phyloP scores from a whole-genome alignment of 805 yeast species.

The Pichia scutulata region DNA sequence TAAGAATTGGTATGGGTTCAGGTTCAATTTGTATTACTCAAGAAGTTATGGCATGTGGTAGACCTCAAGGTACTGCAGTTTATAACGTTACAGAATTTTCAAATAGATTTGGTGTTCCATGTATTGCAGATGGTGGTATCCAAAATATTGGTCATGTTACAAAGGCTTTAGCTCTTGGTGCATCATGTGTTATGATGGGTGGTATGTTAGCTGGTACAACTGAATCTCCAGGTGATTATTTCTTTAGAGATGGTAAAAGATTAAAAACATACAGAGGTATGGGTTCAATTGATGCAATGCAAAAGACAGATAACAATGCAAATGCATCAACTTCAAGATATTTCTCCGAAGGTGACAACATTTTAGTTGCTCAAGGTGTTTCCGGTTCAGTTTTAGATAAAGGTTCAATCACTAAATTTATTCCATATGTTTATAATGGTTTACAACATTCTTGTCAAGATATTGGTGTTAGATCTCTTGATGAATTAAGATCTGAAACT shows the following conservation, averaged over 20 bases:
- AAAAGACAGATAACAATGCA: constrained; percentile 76
- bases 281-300: constrained; percentile 99
- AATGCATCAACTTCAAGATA: constrained; percentile 98
- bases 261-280: constrained; percentile 97
- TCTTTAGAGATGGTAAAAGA: constrained; percentile 96
- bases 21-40: constrained; percentile 99
- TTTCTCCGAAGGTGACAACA: constrained; percentile 92
- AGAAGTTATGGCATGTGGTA: constrained; percentile 99
- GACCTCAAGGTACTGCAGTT: constrained; percentile 99
- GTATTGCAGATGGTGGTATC: constrained; percentile 99
- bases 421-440: constrained; percentile 92
- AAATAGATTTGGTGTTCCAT: constrained; percentile 92
- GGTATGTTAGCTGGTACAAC: constrained; percentile 98
- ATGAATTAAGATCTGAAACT: constrained; percentile 56
- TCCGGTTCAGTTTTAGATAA: constrained; percentile 94
- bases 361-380: constrained; percentile 98
- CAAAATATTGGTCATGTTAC: constrained; percentile 98
- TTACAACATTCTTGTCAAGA: constrained; percentile 98
- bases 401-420: constrained; percentile 88
- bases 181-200: constrained; percentile 98
- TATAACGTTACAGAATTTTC: constrained; percentile 92
- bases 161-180: constrained; percentile 94
- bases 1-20: constrained; percentile 99
- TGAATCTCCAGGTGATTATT: constrained; percentile 97
- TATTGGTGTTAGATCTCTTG: constrained; percentile 73